phyloP scores from a whole-genome alignment of 2,329 filamentous ascomycete genomes.

The Monosporascus sp. region DNA sequence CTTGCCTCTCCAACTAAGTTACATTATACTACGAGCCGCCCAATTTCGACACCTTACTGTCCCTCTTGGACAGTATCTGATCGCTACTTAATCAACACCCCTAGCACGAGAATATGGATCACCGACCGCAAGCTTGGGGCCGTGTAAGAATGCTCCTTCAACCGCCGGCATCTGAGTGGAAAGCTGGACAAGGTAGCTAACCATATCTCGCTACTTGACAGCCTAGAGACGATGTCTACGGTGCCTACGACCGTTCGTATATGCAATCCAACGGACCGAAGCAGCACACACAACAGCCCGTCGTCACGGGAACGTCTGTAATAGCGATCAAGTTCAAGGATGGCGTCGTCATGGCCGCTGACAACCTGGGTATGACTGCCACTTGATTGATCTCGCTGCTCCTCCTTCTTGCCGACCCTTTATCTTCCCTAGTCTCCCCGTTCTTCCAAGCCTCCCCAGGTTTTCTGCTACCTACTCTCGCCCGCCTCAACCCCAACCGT shows the following conservation, averaged over 20 bases:
- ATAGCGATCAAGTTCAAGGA: conserved; percentile 93
- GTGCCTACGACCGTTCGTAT: conserved; percentile 83
- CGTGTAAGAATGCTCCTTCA: conserved; percentile 47
- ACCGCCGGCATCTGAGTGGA: conserved; percentile 1
- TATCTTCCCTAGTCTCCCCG: not conserved
- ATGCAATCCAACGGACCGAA: conserved; percentile 67
- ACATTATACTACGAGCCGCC: no score
- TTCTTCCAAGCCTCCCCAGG: not conserved
- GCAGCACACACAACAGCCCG: conserved; percentile 84
- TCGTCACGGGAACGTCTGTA: conserved; percentile 95
- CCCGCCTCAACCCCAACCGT: not conserved
- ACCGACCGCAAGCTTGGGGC: conserved; percentile 68
- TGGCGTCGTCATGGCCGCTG: conserved; percentile 92
- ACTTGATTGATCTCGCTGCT: conserved; percentile 1
- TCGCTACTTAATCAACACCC: not conserved
- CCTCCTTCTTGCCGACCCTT: conserved; percentile 1
- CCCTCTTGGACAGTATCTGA: no score
- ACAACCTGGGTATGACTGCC: conserved; percentile 73
- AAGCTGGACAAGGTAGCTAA: conserved; percentile 9
- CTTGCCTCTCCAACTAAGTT: no score
- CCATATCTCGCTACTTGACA: conserved; percentile 39
- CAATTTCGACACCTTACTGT: no score
- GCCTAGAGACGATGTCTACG: conserved; percentile 97
- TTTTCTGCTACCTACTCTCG: not conserved
- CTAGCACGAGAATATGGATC: conserved; percentile 50